Evolutionary conservation across 2,329 filamentous ascomycete genomes (phyloP).

Genomic region (Phaeosphaeriaceae sp.): DNA sequence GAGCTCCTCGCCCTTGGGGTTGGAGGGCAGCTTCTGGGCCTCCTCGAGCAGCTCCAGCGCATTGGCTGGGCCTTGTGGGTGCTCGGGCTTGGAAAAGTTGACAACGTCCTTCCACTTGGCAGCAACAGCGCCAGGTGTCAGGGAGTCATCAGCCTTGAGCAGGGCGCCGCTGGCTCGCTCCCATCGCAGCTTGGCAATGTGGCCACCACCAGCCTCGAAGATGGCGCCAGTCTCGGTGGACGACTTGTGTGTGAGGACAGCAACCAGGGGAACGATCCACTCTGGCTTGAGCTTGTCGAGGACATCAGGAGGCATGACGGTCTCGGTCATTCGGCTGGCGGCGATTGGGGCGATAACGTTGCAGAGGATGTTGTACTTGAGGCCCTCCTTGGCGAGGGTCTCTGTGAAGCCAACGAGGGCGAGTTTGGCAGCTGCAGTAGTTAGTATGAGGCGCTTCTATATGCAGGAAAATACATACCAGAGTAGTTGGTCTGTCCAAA

Average conservation of each 20-base stretch:
- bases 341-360: slow-evolving; percentile 97
- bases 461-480: slow-evolving; percentile 50
- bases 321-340: slow-evolving; percentile 93
- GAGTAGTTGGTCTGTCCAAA: slow-evolving; percentile 98
- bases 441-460: slow-evolving; percentile 39
- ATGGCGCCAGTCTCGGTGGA: slow-evolving; percentile 90
- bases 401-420: slow-evolving; percentile 96
- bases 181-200: slow-evolving; percentile 93
- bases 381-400: slow-evolving; percentile 95
- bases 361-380: slow-evolving; percentile 95
- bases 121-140: slow-evolving; percentile 86
- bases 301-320: slow-evolving; percentile 93
- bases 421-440: slow-evolving; percentile 78
- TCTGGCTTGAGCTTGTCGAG: slow-evolving; percentile 86
- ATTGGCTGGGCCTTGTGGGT: slow-evolving; percentile 85
- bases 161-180: slow-evolving; percentile 89
- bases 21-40: slow-evolving; percentile 37
- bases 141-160: slow-evolving; percentile 84
- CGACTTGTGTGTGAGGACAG: slow-evolving; percentile 83
- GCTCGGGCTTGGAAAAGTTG: slow-evolving; percentile 83
- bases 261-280: slow-evolving; percentile 94
- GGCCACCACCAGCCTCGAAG: slow-evolving; percentile 92
- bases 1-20: slow-evolving; percentile 39
- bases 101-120: slow-evolving; percentile 88
- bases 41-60: slow-evolving; percentile 73